These are phyloP conservation scores for Bryum argenteum DNA, from an alignment of 225 moss, liverwort and hornwort species.

Conservation along the genomic window DNA sequence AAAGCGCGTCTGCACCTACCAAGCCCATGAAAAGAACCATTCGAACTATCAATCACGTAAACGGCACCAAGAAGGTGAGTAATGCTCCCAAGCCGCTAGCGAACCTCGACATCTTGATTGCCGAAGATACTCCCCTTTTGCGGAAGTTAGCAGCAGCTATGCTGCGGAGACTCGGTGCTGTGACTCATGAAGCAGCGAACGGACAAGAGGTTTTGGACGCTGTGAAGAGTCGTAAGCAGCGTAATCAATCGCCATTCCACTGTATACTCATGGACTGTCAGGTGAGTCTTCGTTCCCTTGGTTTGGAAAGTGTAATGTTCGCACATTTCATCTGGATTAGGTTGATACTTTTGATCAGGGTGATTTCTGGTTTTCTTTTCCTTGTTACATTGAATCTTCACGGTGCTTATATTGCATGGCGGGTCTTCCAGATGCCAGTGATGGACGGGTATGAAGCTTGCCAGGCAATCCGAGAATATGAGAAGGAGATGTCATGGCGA, in stretches of 20 bases:
- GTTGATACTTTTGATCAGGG: background rate
- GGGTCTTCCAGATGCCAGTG: slow-evolving; percentile 59
- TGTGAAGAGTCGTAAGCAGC: slow-evolving; percentile 44
- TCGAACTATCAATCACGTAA: slow-evolving; percentile 14
- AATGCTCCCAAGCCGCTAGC: slow-evolving; percentile 48
- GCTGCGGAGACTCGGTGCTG: slow-evolving; percentile 61
- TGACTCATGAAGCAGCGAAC: slow-evolving; percentile 52
- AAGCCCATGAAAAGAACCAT: slow-evolving; percentile 37
- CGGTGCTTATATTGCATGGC: slow-evolving; percentile 11
- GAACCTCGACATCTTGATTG: slow-evolving; percentile 57
- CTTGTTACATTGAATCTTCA: background rate
- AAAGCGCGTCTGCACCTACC: slow-evolving; percentile 5
- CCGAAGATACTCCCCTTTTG: slow-evolving; percentile 64
- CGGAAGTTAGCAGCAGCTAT: slow-evolving; percentile 59
- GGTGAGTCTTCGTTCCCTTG: slow-evolving; percentile 30
- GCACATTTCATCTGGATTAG: slow-evolving; percentile 6
- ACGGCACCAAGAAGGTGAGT: slow-evolving; percentile 29
- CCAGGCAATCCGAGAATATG: slow-evolving; percentile 53
- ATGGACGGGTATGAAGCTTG: slow-evolving; percentile 76
- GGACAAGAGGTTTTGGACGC: slow-evolving; percentile 59
- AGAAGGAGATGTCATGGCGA: slow-evolving; percentile 46
- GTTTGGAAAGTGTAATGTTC: background rate
- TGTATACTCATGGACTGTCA: slow-evolving; percentile 82
- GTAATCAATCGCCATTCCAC: slow-evolving; percentile 50
- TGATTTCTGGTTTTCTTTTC: background rate